These are phyloP conservation scores for Yarrowia sp. DNA, from an alignment of 805 yeast genomes.

Conservation along the genomic window DNA sequence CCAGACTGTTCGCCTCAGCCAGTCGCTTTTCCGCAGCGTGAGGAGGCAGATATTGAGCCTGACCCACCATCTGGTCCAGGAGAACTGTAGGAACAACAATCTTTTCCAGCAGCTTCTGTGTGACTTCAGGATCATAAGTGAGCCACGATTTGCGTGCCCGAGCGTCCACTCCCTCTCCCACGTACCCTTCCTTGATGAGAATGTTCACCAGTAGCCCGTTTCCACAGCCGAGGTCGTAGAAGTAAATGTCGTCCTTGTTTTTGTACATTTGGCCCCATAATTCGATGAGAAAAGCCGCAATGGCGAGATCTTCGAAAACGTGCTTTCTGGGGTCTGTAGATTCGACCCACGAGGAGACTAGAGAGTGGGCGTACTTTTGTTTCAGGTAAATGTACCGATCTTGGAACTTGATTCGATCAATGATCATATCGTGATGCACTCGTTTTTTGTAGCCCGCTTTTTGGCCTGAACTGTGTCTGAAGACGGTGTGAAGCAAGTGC, in stretches of 20 bases:
- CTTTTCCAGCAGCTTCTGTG: slow-evolving; percentile 68
- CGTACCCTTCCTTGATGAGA: slow-evolving; percentile 76
- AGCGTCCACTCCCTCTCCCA: slow-evolving; percentile 88
- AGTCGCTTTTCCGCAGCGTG: slow-evolving; percentile 7
- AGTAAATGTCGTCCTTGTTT: slow-evolving; percentile 59
- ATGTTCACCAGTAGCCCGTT: slow-evolving; percentile 86
- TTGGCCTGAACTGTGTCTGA: slow-evolving; percentile 83
- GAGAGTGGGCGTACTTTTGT: slow-evolving; percentile 74
- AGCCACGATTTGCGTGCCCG: slow-evolving; percentile 88
- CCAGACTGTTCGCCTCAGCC: slow-evolving; percentile 18
- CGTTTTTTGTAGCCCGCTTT: slow-evolving; percentile 85
- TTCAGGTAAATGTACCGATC: slow-evolving; percentile 80
- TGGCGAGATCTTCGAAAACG: slow-evolving; percentile 94
- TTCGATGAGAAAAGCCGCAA: slow-evolving; percentile 91
- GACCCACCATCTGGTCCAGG: slow-evolving; percentile 51
- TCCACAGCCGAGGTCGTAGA: slow-evolving; percentile 94
- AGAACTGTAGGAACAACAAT: slow-evolving; percentile 81
- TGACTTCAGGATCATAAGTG: slow-evolving; percentile 71
- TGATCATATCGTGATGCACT: slow-evolving; percentile 86
- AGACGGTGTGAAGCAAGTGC: slow-evolving; percentile 77
- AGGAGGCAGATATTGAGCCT: slow-evolving; percentile 25
- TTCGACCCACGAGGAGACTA: slow-evolving; percentile 89
- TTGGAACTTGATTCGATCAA: slow-evolving; percentile 82
- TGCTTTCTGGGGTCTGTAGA: slow-evolving; percentile 94
- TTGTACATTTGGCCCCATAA: slow-evolving; percentile 70